Percentiles rank a stretch among this genome's conserved stretches.
phyloP scores from a whole-genome alignment of 2,329 filamentous ascomycete species.

The Colletotrichum lindemuthianum region DNA sequence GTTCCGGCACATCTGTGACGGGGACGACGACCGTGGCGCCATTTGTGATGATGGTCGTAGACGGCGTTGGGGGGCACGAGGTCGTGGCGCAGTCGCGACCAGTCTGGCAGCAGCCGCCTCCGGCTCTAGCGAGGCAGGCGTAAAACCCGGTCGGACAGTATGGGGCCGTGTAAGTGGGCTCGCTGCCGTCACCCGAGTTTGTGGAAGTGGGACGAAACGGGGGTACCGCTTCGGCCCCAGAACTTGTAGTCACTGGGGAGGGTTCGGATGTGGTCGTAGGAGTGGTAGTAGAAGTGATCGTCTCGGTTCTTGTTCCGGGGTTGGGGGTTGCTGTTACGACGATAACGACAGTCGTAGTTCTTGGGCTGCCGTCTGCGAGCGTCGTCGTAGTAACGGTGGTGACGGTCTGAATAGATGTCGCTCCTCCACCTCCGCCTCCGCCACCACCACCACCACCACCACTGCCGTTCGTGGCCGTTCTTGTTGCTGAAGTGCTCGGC shows the following conservation, averaged over 20 bases:
- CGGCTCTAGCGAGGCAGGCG: conserved; percentile 84
- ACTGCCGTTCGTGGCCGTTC: conserved; percentile 19
- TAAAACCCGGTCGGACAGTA: conserved; percentile 92
- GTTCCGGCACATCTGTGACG: conserved; percentile 55
- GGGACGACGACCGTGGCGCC: conserved; percentile 79
- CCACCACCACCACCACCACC: conserved; percentile 12
- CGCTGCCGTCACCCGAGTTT: conserved; percentile 45
- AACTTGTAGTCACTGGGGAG: conserved; percentile 47
- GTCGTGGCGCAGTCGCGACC: conserved; percentile 85
- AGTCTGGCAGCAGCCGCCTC: conserved; percentile 86
- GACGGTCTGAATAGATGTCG: conserved; percentile 49
- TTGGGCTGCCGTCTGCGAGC: conserved; percentile 45
- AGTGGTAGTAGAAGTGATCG: conserved; percentile 51
- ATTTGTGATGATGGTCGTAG: conserved; percentile 72
- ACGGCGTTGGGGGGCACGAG: conserved; percentile 73
- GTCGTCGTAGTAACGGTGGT: conserved; percentile 38
- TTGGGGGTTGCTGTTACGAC: conserved; percentile 49
- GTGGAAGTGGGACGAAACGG: conserved; percentile 59
- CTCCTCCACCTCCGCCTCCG: conserved; percentile 3
- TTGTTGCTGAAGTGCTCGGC: conserved; percentile 39
- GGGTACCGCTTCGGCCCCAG: conserved; percentile 43
- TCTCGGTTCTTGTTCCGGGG: conserved; percentile 41
- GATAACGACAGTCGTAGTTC: conserved; percentile 54
- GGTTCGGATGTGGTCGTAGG: conserved; percentile 49
- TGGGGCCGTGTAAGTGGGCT: conserved; percentile 8